A percentile compares a stretch with the other conserved stretches of the same genome.
Conservation (phyloP, 2,329 filamentous ascomycete species). For the Emergomyces orientalis region DNA sequence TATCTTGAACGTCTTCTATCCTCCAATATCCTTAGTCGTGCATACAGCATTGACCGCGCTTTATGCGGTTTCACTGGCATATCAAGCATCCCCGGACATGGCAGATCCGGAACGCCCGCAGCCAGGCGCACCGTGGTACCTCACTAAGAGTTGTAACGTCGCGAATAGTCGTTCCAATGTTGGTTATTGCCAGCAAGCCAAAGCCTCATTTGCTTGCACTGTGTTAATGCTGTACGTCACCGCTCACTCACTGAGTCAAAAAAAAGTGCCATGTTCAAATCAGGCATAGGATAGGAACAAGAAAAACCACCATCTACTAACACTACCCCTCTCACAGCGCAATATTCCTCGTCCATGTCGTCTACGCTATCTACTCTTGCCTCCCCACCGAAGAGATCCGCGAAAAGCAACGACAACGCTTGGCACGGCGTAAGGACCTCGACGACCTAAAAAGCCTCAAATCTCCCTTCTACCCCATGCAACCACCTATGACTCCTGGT, state of each 20-base stretch:
- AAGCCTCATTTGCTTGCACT: conserved; percentile 48
- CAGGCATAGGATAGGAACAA: background rate
- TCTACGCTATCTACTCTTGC: conserved; percentile 41
- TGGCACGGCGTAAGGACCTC: conserved; percentile 27
- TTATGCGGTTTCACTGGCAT: conserved; percentile 47
- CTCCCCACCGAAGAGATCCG: conserved; percentile 35
- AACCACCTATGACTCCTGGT: conserved; percentile 21
- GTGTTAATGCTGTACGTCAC: conserved; percentile 46
- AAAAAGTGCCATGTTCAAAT: background rate
- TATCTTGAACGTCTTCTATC: conserved; percentile 48
- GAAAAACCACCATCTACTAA: conserved; percentile 12
- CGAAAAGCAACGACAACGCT: conserved; percentile 19
- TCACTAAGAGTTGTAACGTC: conserved; percentile 51
- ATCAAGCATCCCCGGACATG: conserved; percentile 50
- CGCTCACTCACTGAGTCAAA: conserved; percentile 3
- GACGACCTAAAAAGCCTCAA: conserved; percentile 29
- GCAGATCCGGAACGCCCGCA: conserved; percentile 48
- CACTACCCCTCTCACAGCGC: conserved; percentile 27
- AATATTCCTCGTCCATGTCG: conserved; percentile 43
- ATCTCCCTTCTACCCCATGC: conserved; percentile 30
- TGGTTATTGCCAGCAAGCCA: conserved; percentile 52
- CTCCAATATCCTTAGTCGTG: conserved; percentile 45
- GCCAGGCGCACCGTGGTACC: conserved; percentile 53
- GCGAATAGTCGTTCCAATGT: conserved; percentile 38
- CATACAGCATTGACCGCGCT: conserved; percentile 44